A percentile compares a stretch with the other conserved stretches of the same genome.
Conservation (phyloP, 2,329 filamentous ascomycete genomes). For the Akanthomyces muscarius region DNA sequence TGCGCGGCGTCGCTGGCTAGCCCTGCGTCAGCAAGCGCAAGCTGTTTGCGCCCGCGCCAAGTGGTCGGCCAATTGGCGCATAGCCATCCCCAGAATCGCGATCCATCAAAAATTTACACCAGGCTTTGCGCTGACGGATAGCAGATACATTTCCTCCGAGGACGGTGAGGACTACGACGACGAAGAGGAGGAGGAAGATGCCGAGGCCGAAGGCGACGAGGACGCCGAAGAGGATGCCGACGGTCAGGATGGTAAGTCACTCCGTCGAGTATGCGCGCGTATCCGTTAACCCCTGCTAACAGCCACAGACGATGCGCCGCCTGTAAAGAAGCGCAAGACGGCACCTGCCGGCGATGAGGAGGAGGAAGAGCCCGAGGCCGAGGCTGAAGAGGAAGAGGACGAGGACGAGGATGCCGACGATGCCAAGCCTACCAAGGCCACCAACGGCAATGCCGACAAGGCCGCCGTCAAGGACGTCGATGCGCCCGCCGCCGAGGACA, state of each 20-base stretch:
- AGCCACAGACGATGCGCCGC: slow-evolving; percentile 36
- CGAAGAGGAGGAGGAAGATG: slow-evolving; percentile 37
- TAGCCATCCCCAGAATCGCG: background rate
- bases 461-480: slow-evolving; percentile 27
- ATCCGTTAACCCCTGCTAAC: slow-evolving; percentile 17
- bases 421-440: slow-evolving; percentile 20
- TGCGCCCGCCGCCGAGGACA: slow-evolving; percentile 27
- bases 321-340: slow-evolving; percentile 51
- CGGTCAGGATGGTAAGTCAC: slow-evolving; percentile 31
- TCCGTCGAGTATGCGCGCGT: background rate
- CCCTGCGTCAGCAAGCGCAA: background rate
- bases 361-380: slow-evolving; percentile 26
- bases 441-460: slow-evolving; percentile 23
- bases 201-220: slow-evolving; percentile 34
- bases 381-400: slow-evolving; percentile 27
- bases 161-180: slow-evolving; percentile 41
- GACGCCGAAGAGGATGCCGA: slow-evolving; percentile 29
- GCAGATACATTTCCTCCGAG: slow-evolving; percentile 34
- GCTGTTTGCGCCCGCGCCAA: slow-evolving; percentile 8
- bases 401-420: slow-evolving; percentile 24
- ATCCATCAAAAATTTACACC: background rate
- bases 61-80: background rate
- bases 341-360: slow-evolving; percentile 32
- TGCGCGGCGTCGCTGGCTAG: background rate
- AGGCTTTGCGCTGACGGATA: slow-evolving; percentile 11